Evolutionary conservation across 1,284 basidiomycete species (phyloP).

Genomic region (Anthracocystis panici-leucophaei): DNA sequence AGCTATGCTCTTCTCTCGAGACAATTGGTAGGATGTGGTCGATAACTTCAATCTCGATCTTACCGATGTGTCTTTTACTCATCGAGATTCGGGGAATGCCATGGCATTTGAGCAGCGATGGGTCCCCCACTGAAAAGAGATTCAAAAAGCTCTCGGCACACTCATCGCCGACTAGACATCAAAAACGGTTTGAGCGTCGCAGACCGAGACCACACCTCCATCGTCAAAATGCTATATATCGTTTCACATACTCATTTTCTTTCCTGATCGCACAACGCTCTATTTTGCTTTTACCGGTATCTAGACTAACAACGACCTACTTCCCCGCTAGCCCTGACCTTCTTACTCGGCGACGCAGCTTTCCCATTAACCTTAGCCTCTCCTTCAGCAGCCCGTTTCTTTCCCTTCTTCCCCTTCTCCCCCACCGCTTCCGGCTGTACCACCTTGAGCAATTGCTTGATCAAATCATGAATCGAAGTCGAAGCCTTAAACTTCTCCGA

Average conservation of each 20-base stretch:
- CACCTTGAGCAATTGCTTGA: slow-evolving; percentile 73
- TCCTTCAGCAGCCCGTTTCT: slow-evolving; percentile 45
- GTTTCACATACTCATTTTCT: too few species aligned
- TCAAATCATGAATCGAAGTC: slow-evolving; percentile 72
- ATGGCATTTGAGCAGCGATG: too few species aligned
- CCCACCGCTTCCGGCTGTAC: slow-evolving; percentile 35
- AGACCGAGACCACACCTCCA: too few species aligned
- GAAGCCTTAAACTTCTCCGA: slow-evolving; percentile 53
- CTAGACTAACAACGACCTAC: background rate
- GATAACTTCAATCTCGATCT: background rate
- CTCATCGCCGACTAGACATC: too few species aligned
- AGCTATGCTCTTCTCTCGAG: background rate
- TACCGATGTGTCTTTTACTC: background rate
- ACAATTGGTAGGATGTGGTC: background rate
- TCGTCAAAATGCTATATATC: too few species aligned
- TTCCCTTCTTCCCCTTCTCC: slow-evolving; percentile 23
- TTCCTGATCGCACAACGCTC: too few species aligned
- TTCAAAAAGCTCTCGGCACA: too few species aligned
- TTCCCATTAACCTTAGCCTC: slow-evolving; percentile 9
- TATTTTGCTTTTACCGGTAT: background rate
- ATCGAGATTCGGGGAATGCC: too few species aligned
- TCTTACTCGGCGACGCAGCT: slow-evolving; percentile 34
- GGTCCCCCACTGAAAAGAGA: too few species aligned
- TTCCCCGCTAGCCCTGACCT: slow-evolving; percentile 40
- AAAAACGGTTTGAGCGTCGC: too few species aligned